Evolutionary conservation across 176 grass and related monocot genomes (phyloP).

Genomic region (Sorghum bicolor): Sorghum_bicolor_NCBIv3 NC_012871.2:66395001-66395500

Average conservation of each 20-base stretch:
- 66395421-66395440: constrained; percentile 35
- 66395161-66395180: constrained; percentile 21
- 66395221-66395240: constrained; percentile 37
- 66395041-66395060: constrained; percentile 33
- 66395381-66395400: background rate
- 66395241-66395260: constrained; percentile 36
- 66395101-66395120: constrained; percentile 37
- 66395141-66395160: background rate
- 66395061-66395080: constrained; percentile 22
- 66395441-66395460: constrained; percentile 17
- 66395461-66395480: constrained; percentile 10
- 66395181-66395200: constrained; percentile 27
- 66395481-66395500: constrained; percentile 6
- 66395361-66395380: background rate
- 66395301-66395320: constrained; percentile 34
- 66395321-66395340: constrained; percentile 20
- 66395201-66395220: constrained; percentile 47
- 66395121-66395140: background rate
- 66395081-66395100: constrained; percentile 33
- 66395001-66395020: constrained; percentile 35
- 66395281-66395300: constrained; percentile 28
- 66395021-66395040: constrained; percentile 40
- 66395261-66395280: constrained; percentile 34
- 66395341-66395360: background rate
- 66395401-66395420: constrained; percentile 28